Base-by-base conservation (phyloP, 352 stramenopile species). In the Globisporangium splendens region DNA sequence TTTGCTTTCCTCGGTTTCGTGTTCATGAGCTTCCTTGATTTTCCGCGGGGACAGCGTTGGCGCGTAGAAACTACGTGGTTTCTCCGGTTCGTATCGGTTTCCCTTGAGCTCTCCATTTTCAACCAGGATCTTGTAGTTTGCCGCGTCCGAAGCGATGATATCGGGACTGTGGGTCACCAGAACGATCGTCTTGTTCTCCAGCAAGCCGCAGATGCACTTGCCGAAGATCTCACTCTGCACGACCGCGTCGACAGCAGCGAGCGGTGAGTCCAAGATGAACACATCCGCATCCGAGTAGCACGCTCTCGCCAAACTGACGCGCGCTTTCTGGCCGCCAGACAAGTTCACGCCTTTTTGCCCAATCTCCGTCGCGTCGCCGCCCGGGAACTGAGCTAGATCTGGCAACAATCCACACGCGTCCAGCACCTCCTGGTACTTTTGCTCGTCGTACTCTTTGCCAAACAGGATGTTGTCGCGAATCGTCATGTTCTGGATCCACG, bases 381-480 rank as follows among this genome's bases (percentile, higher is more conserved):
- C 74, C 8, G 88, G 75, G 17, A 98, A 71, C 11, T 85, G 58
- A 8, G 72, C 68, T 6, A 99, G 65, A 62, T 99, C 96, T 43
- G 82, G 75, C 8, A 73, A 52, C 18, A 98, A 65, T 10, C 83
- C 85, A 62, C 92, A 98, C 6, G 79, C 79, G 47, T 84, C 62
- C 8, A 97, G 44, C n/a, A 91, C 79, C 11, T 56, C 61, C 10
- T 77, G 60, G 56, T 91, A 93, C 54, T 70, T 77, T 8, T 65
- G 65, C 22, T 56, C 54, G 38, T 91, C 68, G 24, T 72, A 89
- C 6, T 61, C 63, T 48, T 75, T 63, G 8, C 93, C 91, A 69
- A 98, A 98, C 4, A 98, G 69, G 57, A 99, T 97, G 73, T 99
- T 99, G 24, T 98, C 87, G 15, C 78, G 73, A 2, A 99, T 65